Percentiles rank a stretch among this genome's conserved stretches.
phyloP scores from a whole-genome alignment of 2,329 filamentous ascomycete species.

The Aspergillus fumigatus region DNA sequence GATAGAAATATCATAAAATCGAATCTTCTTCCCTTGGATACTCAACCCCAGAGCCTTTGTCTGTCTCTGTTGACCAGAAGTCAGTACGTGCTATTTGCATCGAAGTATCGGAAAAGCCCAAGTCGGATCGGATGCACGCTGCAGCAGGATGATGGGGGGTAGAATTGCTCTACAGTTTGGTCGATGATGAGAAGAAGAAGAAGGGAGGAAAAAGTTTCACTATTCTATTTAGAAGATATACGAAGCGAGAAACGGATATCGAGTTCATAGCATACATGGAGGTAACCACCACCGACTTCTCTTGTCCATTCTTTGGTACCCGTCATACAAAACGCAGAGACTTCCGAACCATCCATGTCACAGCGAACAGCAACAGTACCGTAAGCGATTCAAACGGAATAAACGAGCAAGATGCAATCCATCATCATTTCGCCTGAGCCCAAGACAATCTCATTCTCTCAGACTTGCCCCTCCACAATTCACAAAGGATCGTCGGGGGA shows the following conservation, averaged over 20 bases:
- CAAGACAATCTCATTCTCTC: neutral
- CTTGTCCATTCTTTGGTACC: too few species aligned
- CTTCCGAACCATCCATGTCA: neutral
- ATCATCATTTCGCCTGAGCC: neutral
- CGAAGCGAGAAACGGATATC: neutral
- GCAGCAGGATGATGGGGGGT: too few species aligned
- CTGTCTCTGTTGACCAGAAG: neutral
- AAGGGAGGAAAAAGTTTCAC: neutral
- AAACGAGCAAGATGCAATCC: neutral
- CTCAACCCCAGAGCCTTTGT: too few species aligned
- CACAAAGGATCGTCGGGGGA: neutral
- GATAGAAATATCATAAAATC: neutral
- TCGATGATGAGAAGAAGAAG: too few species aligned
- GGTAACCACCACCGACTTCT: too few species aligned
- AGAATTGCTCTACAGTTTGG: too few species aligned
- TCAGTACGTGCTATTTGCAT: neutral
- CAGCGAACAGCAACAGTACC: too few species aligned
- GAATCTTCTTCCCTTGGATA: neutral
- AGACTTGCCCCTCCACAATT: too few species aligned
- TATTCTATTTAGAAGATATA: neutral
- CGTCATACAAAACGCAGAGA: neutral
- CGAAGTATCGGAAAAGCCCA: too few species aligned
- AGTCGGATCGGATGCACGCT: too few species aligned
- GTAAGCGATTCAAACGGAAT: too few species aligned
- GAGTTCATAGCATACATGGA: too few species aligned